phyloP scores from a whole-genome alignment of 352 stramenopile species.

The Phytophthora chlamydospora region DNA sequence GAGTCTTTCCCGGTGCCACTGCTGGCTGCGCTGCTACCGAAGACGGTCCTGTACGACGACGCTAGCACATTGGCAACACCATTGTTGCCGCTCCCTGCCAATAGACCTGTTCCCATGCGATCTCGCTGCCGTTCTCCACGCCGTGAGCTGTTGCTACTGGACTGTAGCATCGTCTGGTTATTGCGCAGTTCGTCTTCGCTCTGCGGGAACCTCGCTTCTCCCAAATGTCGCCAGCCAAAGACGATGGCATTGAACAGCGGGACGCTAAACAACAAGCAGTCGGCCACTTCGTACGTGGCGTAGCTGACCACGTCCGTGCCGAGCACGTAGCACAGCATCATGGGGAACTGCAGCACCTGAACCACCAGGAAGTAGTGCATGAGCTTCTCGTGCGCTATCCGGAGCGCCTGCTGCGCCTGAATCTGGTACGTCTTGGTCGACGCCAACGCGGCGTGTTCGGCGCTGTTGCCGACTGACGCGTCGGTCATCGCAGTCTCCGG shows the following conservation, averaged over 20 bases:
- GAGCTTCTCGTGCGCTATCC: conserved; percentile 47
- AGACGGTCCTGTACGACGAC: conserved; percentile 46
- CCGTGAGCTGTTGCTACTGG: conserved; percentile 36
- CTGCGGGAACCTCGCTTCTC: conserved; percentile 25
- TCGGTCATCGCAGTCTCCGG: conserved; percentile 19
- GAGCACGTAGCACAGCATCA: conserved; percentile 51
- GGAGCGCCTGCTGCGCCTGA: conserved; percentile 32
- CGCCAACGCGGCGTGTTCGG: conserved; percentile 12
- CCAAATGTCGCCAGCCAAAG: conserved; percentile 45
- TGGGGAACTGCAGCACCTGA: conserved; percentile 51
- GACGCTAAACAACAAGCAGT: conserved; percentile 51
- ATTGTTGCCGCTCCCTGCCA: conserved; percentile 29
- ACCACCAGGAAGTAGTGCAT: conserved; percentile 59
- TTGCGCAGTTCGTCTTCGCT: conserved; percentile 26
- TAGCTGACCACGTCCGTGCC: conserved; percentile 30
- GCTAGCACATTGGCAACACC: conserved; percentile 40
- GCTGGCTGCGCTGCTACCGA: conserved; percentile 42
- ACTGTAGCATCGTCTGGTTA: conserved; percentile 40
- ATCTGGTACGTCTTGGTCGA: conserved; percentile 42
- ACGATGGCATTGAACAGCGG: conserved; percentile 63
- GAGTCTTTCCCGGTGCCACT: conserved; percentile 43
- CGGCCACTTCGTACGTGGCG: conserved; percentile 39
- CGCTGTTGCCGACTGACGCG: conserved; percentile 25
- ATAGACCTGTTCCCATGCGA: conserved; percentile 32
- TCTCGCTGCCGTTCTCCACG: conserved; percentile 36